phyloP scores from a whole-genome alignment of 1,139 yeast species.

The Sugiyamaella japonica region DNA sequence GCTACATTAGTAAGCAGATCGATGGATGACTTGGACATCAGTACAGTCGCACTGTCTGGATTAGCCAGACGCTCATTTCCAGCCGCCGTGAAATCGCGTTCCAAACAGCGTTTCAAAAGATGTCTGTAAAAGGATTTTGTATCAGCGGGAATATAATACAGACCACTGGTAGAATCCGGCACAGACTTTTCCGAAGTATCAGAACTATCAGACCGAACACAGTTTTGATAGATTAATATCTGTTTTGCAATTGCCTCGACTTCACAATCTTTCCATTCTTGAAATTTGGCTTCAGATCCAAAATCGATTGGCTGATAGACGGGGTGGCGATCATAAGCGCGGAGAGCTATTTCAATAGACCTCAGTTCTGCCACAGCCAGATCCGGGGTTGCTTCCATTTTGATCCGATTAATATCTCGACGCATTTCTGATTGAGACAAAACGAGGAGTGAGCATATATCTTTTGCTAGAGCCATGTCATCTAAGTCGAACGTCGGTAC shows the following conservation, averaged over 20 bases:
- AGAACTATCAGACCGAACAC: not conserved
- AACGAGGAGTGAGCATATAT: conserved; percentile 29
- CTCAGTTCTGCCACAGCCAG: conserved; percentile 50
- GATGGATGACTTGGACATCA: conserved; percentile 44
- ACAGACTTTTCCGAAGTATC: not conserved
- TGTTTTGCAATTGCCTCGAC: conserved; percentile 43
- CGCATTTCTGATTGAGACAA: conserved; percentile 34
- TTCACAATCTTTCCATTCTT: conserved; percentile 57
- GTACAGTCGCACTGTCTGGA: conserved; percentile 38
- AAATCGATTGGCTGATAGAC: conserved; percentile 47
- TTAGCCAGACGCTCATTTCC: conserved; percentile 30
- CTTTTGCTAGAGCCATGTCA: conserved; percentile 35
- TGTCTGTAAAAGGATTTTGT: conserved; percentile 46
- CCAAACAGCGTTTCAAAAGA: conserved; percentile 37
- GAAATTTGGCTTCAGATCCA: conserved; percentile 44
- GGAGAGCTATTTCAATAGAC: conserved; percentile 44
- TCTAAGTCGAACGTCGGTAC: conserved; percentile 33
- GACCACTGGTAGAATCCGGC: conserved; percentile 16
- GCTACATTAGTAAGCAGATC: conserved; percentile 50
- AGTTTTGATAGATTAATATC: conserved; percentile 23
- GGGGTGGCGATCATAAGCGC: conserved; percentile 47
- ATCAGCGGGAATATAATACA: conserved; percentile 37
- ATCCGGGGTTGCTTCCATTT: conserved; percentile 48
- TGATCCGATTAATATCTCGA: conserved; percentile 33
- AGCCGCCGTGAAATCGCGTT: conserved; percentile 36